Conservation (phyloP, 2,329 filamentous ascomycete genomes). For the Rhynchosporium graminicola region DNA sequence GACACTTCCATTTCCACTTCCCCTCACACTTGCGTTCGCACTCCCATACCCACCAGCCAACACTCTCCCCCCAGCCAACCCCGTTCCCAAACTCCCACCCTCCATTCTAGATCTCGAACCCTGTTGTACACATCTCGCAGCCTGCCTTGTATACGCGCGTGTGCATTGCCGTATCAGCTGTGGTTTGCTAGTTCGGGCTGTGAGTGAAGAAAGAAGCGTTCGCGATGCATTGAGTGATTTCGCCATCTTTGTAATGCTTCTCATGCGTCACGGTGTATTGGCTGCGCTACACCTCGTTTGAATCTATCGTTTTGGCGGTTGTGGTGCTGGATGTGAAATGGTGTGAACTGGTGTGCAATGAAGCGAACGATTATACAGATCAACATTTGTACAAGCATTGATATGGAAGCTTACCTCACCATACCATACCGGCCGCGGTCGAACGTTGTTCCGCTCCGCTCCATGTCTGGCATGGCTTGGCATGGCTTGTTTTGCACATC, state of each 20-base stretch:
- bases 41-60: background rate
- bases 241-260: slow-evolving; percentile 16
- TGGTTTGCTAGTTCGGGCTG: too few species aligned
- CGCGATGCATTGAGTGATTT: slow-evolving; percentile 31
- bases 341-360: too few species aligned
- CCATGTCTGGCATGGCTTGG: too few species aligned
- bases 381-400: slow-evolving; percentile 9
- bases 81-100: background rate
- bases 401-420: too few species aligned
- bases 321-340: background rate
- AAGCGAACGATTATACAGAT: background rate
- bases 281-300: too few species aligned
- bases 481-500: too few species aligned
- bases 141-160: background rate
- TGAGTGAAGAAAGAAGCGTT: background rate
- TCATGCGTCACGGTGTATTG: too few species aligned
- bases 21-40: background rate
- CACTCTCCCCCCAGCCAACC: background rate
- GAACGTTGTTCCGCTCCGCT: background rate
- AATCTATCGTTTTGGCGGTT: background rate
- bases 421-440: background rate
- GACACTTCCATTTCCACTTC: background rate
- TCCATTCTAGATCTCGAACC: background rate
- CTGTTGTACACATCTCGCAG: background rate
- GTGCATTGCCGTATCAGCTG: background rate